Conservation (phyloP, 2,329 filamentous ascomycete genomes). For the Diaporthe ampelina region DNA sequence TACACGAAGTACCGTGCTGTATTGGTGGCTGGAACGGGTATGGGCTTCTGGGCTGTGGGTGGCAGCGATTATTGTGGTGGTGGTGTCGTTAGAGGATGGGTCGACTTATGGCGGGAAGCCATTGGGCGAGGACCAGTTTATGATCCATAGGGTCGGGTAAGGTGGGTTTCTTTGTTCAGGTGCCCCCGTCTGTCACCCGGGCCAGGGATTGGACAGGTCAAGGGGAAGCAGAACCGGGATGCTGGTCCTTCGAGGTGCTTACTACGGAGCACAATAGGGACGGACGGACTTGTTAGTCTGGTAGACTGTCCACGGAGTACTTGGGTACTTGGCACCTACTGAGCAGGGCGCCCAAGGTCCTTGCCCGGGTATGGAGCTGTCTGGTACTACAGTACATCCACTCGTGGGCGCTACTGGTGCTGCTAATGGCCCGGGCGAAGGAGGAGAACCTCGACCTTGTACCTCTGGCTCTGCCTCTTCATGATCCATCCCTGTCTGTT, state of each 20-base stretch:
- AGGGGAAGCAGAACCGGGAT: slow-evolving; percentile 10
- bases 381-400: background rate
- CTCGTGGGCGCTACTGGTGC: background rate
- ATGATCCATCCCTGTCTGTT: background rate
- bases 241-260: slow-evolving; percentile 23
- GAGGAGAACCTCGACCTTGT: background rate
- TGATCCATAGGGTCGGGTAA: slow-evolving; percentile 34
- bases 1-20: slow-evolving; percentile 30
- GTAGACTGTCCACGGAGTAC: background rate
- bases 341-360: background rate
- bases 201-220: slow-evolving; percentile 17
- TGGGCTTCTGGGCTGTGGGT: background rate
- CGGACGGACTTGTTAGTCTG: slow-evolving; percentile 15
- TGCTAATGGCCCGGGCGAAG: background rate
- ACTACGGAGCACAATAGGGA: background rate
- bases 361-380: background rate
- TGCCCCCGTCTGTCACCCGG: slow-evolving; percentile 11
- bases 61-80: slow-evolving; percentile 1
- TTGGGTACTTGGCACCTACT: too few species aligned
- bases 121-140: slow-evolving; percentile 30
- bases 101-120: slow-evolving; percentile 13
- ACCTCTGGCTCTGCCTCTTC: background rate
- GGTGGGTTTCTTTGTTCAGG: slow-evolving; percentile 27
- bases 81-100: slow-evolving; percentile 31
- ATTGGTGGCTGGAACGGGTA: slow-evolving; percentile 10